Base-by-base conservation (phyloP, 2,329 filamentous ascomycete species). In the Tolypocladium ophioglossoides region DNA sequence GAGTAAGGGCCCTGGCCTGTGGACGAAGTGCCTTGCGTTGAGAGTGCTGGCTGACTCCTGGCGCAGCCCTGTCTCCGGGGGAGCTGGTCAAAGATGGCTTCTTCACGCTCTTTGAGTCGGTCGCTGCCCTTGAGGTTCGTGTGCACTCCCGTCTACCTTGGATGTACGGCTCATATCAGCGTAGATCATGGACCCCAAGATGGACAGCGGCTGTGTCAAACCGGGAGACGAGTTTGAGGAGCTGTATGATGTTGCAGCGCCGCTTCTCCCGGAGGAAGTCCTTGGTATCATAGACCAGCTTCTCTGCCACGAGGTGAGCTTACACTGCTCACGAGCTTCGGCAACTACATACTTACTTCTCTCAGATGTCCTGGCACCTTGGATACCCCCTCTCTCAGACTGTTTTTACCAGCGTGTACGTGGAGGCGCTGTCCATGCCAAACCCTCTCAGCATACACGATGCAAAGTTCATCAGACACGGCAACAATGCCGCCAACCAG, bases 121-220 rank as follows among this genome's bases (percentile, higher is more conserved):
- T 99, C 61, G 89, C 89, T 58, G 89, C 89, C 61, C 78, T 94
- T 24, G 89, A 94, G 80, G 84, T 80, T 68, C 54, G 72, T 57
- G 27, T 39, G 10, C 38, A 37, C 16, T 14, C 24, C 5, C 10
- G 11, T n/a, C 14, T 10, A 9, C 7, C 35, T 16, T n/a, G 16
- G 18, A 12, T 34, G 32, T 18, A 24, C 2, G 24, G 20, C 39
- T 60, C 32, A 58, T 40, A 16, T 32, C 32, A 44, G 11, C 41
- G 30, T 64, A 99, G 94, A 96, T 99, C 63, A 96, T 96, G 89
- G 94, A 99, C 66, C 85, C 89, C 1, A 99, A 97, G 72, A 99
- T 99, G 94, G 94, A 99, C 70, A 96, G 90, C 66, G 94, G 94
- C 32, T 91, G 86, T 60, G 76, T 95, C 8, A 78, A 83, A 22